Evolutionary conservation across 2,329 filamentous ascomycete species (phyloP).

Genomic region (Hyphodiscus sp.): DNA sequence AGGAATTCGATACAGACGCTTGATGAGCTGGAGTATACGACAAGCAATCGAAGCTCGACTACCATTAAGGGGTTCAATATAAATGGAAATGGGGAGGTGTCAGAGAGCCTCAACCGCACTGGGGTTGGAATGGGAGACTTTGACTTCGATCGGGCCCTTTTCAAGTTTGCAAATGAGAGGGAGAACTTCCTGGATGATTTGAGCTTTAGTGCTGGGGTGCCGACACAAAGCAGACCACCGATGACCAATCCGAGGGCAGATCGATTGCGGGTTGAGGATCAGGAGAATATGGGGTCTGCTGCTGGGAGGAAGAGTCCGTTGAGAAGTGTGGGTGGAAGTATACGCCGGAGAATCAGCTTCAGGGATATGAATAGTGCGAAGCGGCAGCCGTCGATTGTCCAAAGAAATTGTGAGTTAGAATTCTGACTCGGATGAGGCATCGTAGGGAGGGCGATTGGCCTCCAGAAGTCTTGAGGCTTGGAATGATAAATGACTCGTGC

Average conservation of each 20-base stretch:
- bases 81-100: conserved; percentile 15
- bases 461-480: background rate
- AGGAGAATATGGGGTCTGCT: conserved; percentile 28
- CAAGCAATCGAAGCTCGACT: conserved; percentile 59
- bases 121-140: conserved; percentile 51
- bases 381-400: conserved; percentile 65
- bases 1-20: conserved; percentile 48
- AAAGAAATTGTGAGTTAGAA: conserved; percentile 61
- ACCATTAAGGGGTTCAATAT: conserved; percentile 47
- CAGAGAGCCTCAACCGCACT: conserved; percentile 11
- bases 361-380: conserved; percentile 93
- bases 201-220: conserved; percentile 72
- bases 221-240: conserved; percentile 59
- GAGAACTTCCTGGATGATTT: conserved; percentile 92
- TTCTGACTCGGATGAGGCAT: conserved; percentile 1
- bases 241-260: conserved; percentile 77
- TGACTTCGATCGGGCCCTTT: conserved; percentile 87
- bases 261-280: conserved; percentile 72
- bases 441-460: background rate
- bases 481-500: background rate
- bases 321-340: conserved; percentile 64
- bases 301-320: conserved; percentile 38
- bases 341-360: conserved; percentile 87
- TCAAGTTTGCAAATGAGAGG: conserved; percentile 93
- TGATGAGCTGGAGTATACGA: conserved; percentile 45